Evolutionary conservation across 306 rosid genomes (phyloP).

Genomic region (Malus domestica): ASM211411v1 NC_041804.1:5693001-5693500

Average conservation of each 20-base stretch:
- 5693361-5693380: constrained; percentile 50
- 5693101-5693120: too few relatives aligned
- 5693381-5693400: constrained; percentile 13
- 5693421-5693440: too few relatives aligned
- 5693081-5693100: too few relatives aligned
- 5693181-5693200: constrained; percentile 37
- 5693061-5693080: too few relatives aligned
- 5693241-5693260: constrained; percentile 1
- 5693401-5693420: too few relatives aligned
- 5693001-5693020: not conserved
- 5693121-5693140: too few relatives aligned
- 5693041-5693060: too few relatives aligned
- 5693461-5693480: not conserved
- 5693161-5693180: not conserved
- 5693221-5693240: constrained; percentile 30
- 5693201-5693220: constrained; percentile 50
- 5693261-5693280: not conserved
- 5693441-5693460: too few relatives aligned
- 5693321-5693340: too few relatives aligned
- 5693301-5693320: too few relatives aligned
- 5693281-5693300: not conserved
- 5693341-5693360: not conserved
- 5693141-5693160: too few relatives aligned
- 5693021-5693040: not conserved
- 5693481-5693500: not conserved